Base-by-base conservation (phyloP, 192 early-diverging fungal genomes). In the Umbelopsis isabellina region DNA sequence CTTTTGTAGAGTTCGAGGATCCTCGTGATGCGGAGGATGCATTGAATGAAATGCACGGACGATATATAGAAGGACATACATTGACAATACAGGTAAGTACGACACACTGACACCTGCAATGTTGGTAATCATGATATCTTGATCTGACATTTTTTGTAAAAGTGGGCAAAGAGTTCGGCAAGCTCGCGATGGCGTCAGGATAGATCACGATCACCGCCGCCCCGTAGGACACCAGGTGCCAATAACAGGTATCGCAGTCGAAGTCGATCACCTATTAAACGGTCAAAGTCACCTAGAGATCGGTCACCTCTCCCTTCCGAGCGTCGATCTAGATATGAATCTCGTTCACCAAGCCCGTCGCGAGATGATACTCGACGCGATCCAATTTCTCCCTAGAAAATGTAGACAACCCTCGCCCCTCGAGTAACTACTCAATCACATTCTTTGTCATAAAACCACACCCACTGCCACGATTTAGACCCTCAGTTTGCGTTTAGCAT, bases 1-100 rank as follows among this genome's bases (percentile, higher is more conserved):
- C 97, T 15, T 98, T 97, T 88, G 91, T 97, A 49, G 97, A 98
- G 85, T 97, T 91, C 79, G 94, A 96, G 73, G 92, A 97, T 76
- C 80, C 85, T 70, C 84, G 92, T 52, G 97, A 98, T 76, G 93
- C 94, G 23, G 92, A 89, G 21, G 95, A 97, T 76, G 95, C 97
- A n/a, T 95, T 88, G 69, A 85, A 95, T 73, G 93, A 93, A 47
- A 94, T 98, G 95, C 94, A 94, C 73, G 91, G 91, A 52, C 73
- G 89, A 68, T 83, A 87, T 41, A 75, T 98, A 33, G 94, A 93
- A 52, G 94, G 95, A n/a, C 76, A 87, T 75, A 76, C 87, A 35
- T 77, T 98, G 46, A 88, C 87, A 46, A 86, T 98, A 51, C 94
- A 98, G 87, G 91, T 89, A 77, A 55, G 47, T 33, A 30, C 2